A percentile compares a stretch with the other conserved stretches of the same genome.
Evolutionary conservation across 2,329 filamentous ascomycete species (phyloP).

Genomic region (Epichloe gansuensis): DNA sequence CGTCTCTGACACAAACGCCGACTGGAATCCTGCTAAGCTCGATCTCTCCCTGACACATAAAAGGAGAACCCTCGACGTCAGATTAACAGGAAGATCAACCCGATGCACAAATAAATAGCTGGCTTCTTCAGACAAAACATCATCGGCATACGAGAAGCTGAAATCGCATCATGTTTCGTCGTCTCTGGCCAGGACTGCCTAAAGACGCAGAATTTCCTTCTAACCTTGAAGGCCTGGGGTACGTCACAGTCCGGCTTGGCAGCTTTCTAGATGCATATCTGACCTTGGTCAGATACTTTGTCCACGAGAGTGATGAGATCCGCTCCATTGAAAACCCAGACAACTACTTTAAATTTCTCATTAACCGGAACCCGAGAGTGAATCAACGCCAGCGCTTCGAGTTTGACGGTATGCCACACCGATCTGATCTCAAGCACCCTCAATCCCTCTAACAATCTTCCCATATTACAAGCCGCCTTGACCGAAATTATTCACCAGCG

Average conservation of each 20-base stretch:
- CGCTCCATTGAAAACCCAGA: constrained; percentile 56
- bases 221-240: constrained; percentile 63
- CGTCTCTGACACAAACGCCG: background rate
- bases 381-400: constrained; percentile 65
- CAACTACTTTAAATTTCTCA: constrained; percentile 61
- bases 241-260: background rate
- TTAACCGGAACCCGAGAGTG: constrained; percentile 61
- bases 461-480: constrained; percentile 40
- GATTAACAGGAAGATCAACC: background rate
- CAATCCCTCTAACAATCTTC: background rate
- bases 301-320: constrained; percentile 66
- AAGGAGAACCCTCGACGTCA: background rate
- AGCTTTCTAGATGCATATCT: background rate
- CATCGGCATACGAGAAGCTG: background rate
- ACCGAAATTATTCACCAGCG: constrained; percentile 49
- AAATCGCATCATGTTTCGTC: constrained; percentile 55
- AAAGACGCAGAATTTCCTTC: constrained; percentile 53
- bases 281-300: constrained; percentile 50
- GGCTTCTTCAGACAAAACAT: background rate
- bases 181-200: constrained; percentile 56
- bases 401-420: constrained; percentile 51
- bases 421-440: too few species aligned
- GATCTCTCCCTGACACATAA: background rate
- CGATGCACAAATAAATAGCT: background rate
- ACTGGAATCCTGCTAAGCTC: background rate